These are phyloP conservation scores for Aegilops tauschii DNA, from an alignment of 176 grass and related monocot genomes.

Conservation along the genomic window DNA sequence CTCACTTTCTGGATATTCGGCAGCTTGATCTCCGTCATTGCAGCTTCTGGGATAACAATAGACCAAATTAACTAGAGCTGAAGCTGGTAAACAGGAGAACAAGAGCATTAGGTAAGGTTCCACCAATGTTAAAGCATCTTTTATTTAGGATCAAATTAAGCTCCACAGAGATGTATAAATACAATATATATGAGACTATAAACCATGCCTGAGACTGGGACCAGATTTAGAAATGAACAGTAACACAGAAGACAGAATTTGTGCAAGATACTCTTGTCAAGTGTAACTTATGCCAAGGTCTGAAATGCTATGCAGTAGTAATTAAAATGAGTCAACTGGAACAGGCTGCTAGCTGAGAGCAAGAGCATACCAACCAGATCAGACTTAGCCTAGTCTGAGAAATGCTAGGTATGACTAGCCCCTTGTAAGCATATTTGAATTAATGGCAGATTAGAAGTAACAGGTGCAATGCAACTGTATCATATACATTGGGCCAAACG, in stretches of 20 bases:
- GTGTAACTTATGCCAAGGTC: not conserved
- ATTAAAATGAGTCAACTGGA: not conserved
- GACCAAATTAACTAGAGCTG: conserved; percentile 21
- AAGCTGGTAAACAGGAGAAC: conserved; percentile 37
- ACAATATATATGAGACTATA: conserved; percentile 1
- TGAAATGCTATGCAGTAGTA: not conserved
- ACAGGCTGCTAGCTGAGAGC: not conserved
- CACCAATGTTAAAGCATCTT: conserved; percentile 12
- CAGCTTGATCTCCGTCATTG: conserved; percentile 55
- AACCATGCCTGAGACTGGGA: not conserved
- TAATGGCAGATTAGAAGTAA: not conserved
- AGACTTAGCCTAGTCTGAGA: not conserved
- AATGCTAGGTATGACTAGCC: not conserved
- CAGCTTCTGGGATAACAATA: conserved; percentile 33
- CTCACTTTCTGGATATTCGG: conserved; percentile 52
- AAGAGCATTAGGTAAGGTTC: not conserved
- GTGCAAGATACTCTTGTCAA: not conserved
- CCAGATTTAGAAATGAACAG: not conserved
- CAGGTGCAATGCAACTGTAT: not conserved
- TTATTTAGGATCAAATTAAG: conserved; percentile 19
- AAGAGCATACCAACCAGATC: conserved; percentile 1
- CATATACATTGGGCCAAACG: not conserved
- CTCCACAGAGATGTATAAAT: not conserved
- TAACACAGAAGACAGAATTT: not conserved
- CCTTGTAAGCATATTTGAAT: not conserved